Base-by-base conservation (phyloP, 2,329 filamentous ascomycete genomes). In the Fusarium pseudonygamai region DNA sequence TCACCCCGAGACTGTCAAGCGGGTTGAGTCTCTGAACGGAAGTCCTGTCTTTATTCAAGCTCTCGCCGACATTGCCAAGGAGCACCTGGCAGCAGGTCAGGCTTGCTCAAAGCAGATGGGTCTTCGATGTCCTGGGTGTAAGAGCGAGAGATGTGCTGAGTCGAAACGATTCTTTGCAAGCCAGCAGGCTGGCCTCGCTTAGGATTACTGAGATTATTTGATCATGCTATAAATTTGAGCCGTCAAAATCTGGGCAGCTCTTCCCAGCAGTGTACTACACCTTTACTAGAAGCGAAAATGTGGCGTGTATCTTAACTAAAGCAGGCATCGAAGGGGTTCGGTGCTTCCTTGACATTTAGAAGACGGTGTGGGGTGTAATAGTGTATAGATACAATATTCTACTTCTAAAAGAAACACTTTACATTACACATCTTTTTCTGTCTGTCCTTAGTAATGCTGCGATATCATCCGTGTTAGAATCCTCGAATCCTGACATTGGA, bases 1-100 rank as follows among this genome's bases (percentile, higher is more conserved):
- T 20, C 90, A 93, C 78, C 84, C 89, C 1, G 94, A 95, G 37
- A 92, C 91, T 0, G 91, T 99, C 72, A 97, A 97, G 86, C 90
- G 96, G 64, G 94, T 93, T 3, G 96, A 98, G 81, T 97, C 93
- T 79, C 83, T 99, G 78, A 99, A 99, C 79, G 96, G 94, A 61
- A 97, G 90, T 81, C 93, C 91, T 1, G 91, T 96, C 3, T 99
- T 99, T 83, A 98, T 99, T 78, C 84, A 93, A 74, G 96, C 93
- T 2, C 87, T 99, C 58, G 96, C 96, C 16, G 92, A 97, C 79
- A 89, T 99, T 75, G 96, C 95, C 13, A 92, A 93, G 79, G 83
- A 86, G 22, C 97, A 99, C 84, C 83, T 99, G 59, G 85, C 90
- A 58, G 91, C 89, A 71, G 92, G 92, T 10, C 77, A 85, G 15